Conservation (phyloP, 2,329 filamentous ascomycete genomes). For the Colletotrichum sp. region DNA sequence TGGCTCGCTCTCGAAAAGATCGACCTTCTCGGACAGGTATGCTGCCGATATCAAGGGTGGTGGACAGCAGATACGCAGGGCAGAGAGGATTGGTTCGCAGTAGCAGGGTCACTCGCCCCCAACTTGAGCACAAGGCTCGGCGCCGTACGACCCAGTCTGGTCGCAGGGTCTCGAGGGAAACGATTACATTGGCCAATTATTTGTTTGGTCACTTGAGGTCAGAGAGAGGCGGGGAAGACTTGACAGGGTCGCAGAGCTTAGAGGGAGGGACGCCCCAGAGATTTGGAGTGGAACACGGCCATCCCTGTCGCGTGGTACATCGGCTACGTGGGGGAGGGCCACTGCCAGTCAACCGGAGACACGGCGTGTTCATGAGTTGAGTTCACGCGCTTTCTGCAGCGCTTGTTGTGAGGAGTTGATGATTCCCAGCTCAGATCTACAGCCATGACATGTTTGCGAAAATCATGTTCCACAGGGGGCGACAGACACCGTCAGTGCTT, state of each 20-base stretch:
- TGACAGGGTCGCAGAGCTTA: neutral
- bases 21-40: constrained; percentile 22
- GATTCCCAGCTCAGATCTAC: neutral
- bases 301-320: neutral
- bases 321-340: neutral
- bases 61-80: constrained; percentile 5
- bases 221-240: neutral
- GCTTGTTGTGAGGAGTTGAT: too few relatives aligned
- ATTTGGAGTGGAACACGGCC: neutral
- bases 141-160: neutral
- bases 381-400: neutral
- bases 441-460: neutral
- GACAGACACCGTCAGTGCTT: neutral
- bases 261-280: neutral
- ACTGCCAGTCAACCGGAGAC: neutral
- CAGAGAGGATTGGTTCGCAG: constrained; percentile 1
- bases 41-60: constrained; percentile 8
- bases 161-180: neutral
- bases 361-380: neutral
- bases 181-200: neutral
- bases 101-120: neutral
- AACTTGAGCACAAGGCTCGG: neutral
- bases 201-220: neutral
- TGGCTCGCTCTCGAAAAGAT: constrained; percentile 3
- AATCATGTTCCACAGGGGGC: neutral